These are phyloP conservation scores for Capsicum rhomboideum DNA, from an alignment of 257 asterid genomes.

Conservation along the genomic window DNA sequence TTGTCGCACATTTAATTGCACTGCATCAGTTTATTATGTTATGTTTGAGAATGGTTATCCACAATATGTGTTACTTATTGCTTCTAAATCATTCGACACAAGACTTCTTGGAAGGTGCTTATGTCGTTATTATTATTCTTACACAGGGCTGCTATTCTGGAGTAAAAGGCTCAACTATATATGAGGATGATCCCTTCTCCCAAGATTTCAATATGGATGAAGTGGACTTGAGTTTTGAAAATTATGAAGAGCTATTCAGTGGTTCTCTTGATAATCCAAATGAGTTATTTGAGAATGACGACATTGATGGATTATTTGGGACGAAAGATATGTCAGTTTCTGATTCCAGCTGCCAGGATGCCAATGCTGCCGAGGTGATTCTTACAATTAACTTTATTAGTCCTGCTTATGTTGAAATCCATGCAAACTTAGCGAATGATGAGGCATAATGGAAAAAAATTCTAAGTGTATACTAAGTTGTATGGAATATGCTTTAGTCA, in stretches of 20 bases:
- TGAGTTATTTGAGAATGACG: conserved; percentile 43
- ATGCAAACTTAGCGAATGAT: neutral
- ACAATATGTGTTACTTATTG: neutral
- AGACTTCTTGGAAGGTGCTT: neutral
- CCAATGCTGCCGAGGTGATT: conserved; percentile 1
- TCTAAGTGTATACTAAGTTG: neutral
- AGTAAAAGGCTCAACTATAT: conserved; percentile 31
- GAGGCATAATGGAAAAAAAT: neutral
- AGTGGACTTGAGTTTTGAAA: conserved; percentile 51
- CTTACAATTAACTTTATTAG: neutral
- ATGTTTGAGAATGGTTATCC: too few species aligned
- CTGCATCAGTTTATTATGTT: neutral
- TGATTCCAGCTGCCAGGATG: conserved; percentile 43
- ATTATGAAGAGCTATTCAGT: conserved; percentile 69
- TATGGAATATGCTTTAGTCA: neutral
- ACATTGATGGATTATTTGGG: conserved; percentile 58
- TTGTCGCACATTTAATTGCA: neutral
- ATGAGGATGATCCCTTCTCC: conserved; percentile 36
- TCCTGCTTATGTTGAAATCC: neutral
- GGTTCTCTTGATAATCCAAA: conserved; percentile 42
- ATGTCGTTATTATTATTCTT: neutral
- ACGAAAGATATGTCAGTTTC: conserved; percentile 35
- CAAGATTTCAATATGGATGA: conserved; percentile 63
- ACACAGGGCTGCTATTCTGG: conserved; percentile 47
- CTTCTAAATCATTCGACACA: neutral